Percentiles rank a stretch among this genome's conserved stretches.
phyloP scores from a whole-genome alignment of 495 filamentous ascomycete genomes.

The Lophiostoma macrostomum region DNA sequence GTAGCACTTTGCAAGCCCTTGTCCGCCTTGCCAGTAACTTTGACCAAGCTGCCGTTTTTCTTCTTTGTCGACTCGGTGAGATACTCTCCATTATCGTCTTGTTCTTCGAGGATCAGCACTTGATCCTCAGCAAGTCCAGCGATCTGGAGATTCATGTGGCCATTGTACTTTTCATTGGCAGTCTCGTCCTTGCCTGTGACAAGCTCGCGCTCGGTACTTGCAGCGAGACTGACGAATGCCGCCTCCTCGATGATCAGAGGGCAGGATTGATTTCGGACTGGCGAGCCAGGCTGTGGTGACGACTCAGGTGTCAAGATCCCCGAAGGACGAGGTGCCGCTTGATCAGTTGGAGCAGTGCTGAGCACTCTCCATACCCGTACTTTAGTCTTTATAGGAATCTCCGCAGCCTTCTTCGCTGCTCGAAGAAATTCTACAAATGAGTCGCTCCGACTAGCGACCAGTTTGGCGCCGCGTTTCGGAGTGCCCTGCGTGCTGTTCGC shows the following conservation, averaged over 20 bases:
- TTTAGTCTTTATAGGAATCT: constrained; percentile 65
- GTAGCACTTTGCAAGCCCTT: constrained; percentile 26
- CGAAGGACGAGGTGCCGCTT: constrained; percentile 38
- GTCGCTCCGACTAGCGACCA: constrained; percentile 66
- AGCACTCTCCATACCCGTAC: constrained; percentile 77
- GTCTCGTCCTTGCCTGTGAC: constrained; percentile 70
- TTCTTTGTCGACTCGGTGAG: constrained; percentile 54
- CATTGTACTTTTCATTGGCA: constrained; percentile 73
- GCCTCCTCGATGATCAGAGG: constrained; percentile 70
- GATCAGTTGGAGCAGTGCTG: constrained; percentile 38
- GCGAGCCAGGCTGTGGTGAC: constrained; percentile 53
- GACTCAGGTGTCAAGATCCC: constrained; percentile 57
- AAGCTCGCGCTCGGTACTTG: constrained; percentile 65
- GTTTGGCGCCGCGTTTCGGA: constrained; percentile 50
- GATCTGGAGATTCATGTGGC: constrained; percentile 57
- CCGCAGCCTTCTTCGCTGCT: constrained; percentile 61
- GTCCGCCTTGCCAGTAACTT: constrained; percentile 40
- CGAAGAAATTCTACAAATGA: constrained; percentile 70
- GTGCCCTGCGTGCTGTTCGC: constrained; percentile 57
- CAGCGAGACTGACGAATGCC: constrained; percentile 65
- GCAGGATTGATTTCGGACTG: constrained; percentile 38
- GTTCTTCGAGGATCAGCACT: constrained; percentile 75
- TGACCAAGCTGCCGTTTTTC: constrained; percentile 43
- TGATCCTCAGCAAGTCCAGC: constrained; percentile 66
- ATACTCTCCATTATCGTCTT: constrained; percentile 59